A percentile compares a stretch with the other conserved stretches of the same genome.
Conservation (phyloP, 345 rosid genomes). For the Bruguiera parviflora region DNA sequence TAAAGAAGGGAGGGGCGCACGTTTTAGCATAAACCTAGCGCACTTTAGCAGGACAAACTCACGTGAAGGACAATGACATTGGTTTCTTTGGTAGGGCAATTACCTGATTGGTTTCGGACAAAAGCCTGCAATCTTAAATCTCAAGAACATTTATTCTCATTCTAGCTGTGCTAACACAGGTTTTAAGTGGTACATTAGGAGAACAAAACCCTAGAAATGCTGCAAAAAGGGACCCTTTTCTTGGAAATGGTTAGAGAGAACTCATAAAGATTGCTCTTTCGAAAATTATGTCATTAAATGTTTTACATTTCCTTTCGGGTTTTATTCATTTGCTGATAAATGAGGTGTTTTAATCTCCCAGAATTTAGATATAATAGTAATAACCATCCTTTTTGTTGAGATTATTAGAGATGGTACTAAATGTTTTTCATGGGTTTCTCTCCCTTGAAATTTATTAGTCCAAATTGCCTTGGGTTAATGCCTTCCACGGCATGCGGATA, state of each 20-base stretch:
- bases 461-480: too few species aligned
- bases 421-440: too few species aligned
- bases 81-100: constrained; percentile 20
- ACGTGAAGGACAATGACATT: constrained; percentile 14
- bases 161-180: neutral
- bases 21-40: constrained; percentile 28
- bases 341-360: too few species aligned
- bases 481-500: too few species aligned
- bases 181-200: neutral
- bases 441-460: too few species aligned
- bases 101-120: constrained; percentile 15
- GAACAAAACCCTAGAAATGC: constrained; percentile 6
- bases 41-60: constrained; percentile 26
- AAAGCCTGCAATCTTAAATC: neutral
- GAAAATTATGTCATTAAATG: too few species aligned
- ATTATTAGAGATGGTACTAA: too few species aligned
- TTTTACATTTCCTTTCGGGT: too few species aligned
- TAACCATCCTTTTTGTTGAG: too few species aligned
- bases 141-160: neutral
- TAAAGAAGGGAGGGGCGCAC: constrained; percentile 17
- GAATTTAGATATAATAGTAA: too few species aligned
- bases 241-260: neutral
- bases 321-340: too few species aligned
- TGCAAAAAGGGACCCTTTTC: neutral
- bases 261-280: neutral